Base-by-base conservation (phyloP, 768 basidiomycete species). In the Auricularia cornea region DNA sequence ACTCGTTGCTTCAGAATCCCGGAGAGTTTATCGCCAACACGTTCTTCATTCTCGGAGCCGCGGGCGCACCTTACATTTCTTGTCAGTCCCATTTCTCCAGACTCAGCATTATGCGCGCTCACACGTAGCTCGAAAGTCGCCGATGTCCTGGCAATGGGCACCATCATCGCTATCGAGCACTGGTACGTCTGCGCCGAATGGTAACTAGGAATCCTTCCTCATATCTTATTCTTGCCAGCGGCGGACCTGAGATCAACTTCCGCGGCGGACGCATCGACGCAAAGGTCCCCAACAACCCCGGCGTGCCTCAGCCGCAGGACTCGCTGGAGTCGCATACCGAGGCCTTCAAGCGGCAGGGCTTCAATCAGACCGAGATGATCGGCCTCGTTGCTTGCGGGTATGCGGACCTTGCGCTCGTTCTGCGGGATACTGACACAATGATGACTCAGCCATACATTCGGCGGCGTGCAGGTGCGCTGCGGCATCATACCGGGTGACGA, bases 1-100 rank as follows among this genome's bases (percentile, higher is more conserved):
- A 83, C 82, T 68, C 76, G 79, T 64, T 79, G 81, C 70, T 73
- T 40, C 81, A 79, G 62, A 80, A 72, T 77, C 64, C 78, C 79
- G 26, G 51, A 10, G 51, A 8, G 51, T 5, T 65, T 78, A 80
- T 81, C 61, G 71, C 73, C 20, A n/a, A 63, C 67, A 70, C 5
- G 79, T 75, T 60, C 76, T 78, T 12, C 81, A 78, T n/a, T n/a
- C n/a, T n/a, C n/a, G n/a, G n/a, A n/a, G n/a, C n/a, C n/a, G n/a
- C n/a, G n/a, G n/a, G n/a, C n/a, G n/a, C n/a, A n/a, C n/a, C n/a
- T n/a, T n/a, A n/a, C n/a, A n/a, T n/a, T n/a, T n/a, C n/a, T n/a
- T n/a, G n/a, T n/a, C n/a, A n/a, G n/a, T n/a, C n/a, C n/a, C n/a
- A n/a, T n/a, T n/a, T n/a, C n/a, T n/a, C n/a, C n/a, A n/a, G n/a